Evolutionary conservation across 768 basidiomycete species (phyloP), one percentile per base, ranked within the genome.

Genomic region (Austroboletus festivus): DNA sequence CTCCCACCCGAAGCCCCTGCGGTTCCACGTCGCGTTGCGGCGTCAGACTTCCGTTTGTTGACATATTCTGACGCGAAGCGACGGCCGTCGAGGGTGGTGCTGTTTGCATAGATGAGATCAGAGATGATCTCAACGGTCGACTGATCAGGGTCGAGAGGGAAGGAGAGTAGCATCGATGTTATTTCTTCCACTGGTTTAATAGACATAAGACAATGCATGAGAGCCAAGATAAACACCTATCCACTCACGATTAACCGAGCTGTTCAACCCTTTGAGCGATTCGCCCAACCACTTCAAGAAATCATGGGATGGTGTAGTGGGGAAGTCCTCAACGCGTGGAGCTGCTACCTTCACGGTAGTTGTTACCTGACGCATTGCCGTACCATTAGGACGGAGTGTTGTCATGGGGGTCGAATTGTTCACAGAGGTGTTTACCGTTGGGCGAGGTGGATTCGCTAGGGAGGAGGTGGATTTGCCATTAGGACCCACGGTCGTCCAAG

Each of bases 1-100:
- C 63, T 53, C 4, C 61, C 37, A 3, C 60, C 60, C 28, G 59
- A 54, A 16, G 71, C 55, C n/a, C 65, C 68, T 39, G 66, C 67
- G 11, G 65, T 72, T 51, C 81, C 84, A 42, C 75, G 73, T 42
- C 78, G 71, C 19, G 76, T 59, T 13, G 73, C 73, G 1, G 83
- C 86, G 64, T 98, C 95, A 18, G 78, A 79, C 70, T 93, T 94
- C 44, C 96, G 86, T 63, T 81, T 89, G 53, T 76, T 80, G 44
- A 93, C 81, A 60, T 91, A 99, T 56, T 98, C 94, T 12, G 89
- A 78, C 4, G 96, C 94, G 62, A 98, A 99, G 31, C 95, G 82
- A 43, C 94, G 79, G 5, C 96, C 96, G 61, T 98, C 93, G 43
- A 99, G 80, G 2, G 90, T 98, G 19, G 93, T 89, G 55, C 92